Evolutionary conservation across 2,329 filamentous ascomycete species (phyloP).

Genomic region (Plenodomus lindquistii): DNA sequence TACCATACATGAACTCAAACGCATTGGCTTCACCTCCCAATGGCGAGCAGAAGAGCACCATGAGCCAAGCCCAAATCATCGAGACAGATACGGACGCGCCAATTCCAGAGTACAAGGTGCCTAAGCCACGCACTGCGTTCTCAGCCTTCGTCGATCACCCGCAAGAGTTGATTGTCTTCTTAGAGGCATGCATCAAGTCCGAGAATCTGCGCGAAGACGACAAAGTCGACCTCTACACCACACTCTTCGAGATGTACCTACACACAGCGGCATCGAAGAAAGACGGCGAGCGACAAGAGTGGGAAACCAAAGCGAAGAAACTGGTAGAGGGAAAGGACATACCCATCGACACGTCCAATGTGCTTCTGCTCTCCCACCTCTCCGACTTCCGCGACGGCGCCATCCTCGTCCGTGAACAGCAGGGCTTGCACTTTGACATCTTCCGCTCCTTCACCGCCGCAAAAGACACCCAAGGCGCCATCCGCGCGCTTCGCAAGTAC

Average conservation of each 20-base stretch:
- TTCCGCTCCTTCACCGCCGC: slow-evolving; percentile 94
- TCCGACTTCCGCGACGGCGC: slow-evolving; percentile 90
- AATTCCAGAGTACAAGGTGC: slow-evolving; percentile 69
- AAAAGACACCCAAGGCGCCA: slow-evolving; percentile 86
- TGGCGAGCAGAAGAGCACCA: slow-evolving; percentile 56
- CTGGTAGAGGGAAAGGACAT: slow-evolving; percentile 79
- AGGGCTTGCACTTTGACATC: slow-evolving; percentile 89
- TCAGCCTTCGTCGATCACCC: slow-evolving; percentile 96
- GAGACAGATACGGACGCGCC: slow-evolving; percentile 58
- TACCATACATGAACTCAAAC: slow-evolving; percentile 80
- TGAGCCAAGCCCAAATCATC: slow-evolving; percentile 58
- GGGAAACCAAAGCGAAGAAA: slow-evolving; percentile 88
- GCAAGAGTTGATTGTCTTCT: slow-evolving; percentile 86
- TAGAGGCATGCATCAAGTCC: slow-evolving; percentile 83
- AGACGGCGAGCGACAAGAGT: slow-evolving; percentile 71
- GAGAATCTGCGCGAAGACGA: slow-evolving; percentile 72
- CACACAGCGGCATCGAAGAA: slow-evolving; percentile 81
- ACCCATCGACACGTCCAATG: slow-evolving; percentile 92
- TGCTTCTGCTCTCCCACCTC: slow-evolving; percentile 88
- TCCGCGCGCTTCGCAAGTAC: slow-evolving; percentile 88
- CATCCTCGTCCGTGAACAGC: slow-evolving; percentile 89
- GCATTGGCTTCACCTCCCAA: slow-evolving; percentile 59
- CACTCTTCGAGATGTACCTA: slow-evolving; percentile 96
- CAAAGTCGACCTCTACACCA: slow-evolving; percentile 86
- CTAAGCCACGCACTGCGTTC: slow-evolving; percentile 85